Evolutionary conservation across 352 stramenopile species (phyloP), one percentile per base, ranked within the genome.

Genomic region (Phytopythium montanum): DNA sequence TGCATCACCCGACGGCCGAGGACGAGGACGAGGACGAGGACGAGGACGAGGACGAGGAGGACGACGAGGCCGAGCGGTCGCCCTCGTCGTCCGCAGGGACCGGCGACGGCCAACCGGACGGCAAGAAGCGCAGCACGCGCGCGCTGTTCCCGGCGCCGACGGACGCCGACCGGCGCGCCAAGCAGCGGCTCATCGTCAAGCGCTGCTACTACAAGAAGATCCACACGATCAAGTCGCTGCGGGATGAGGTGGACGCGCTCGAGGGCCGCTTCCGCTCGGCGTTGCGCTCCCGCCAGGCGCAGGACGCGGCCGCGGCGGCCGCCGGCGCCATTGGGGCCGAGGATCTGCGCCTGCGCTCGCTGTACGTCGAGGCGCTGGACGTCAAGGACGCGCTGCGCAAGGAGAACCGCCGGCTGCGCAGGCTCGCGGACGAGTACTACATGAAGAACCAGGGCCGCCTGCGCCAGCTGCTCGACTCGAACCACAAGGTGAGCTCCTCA

Each of bases 371-470:
- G 39, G 75, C 65, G 50, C 61, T 82, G 26, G 68, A 69, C 28
- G 67, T 66, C 13, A 89, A 87, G 58, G 79, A 89, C 57, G 59
- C 66, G 38, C 67, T 89, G 51, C 76, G 76, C 25, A 69, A 85
- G 65, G 79, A 89, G 70, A 87, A 89, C 62, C 65, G 71, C 26
- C 76, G 75, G n/a, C 75, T 89, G 36, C 76, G 79, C 33, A 74
- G 73, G 10, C 72, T 87, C 21, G 79, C 79, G 0, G 79, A 89
- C 62, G 76, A 87, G 70, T 82, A 84, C 64, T 89, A 87, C 73
- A 87, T 89, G 79, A 89, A 89, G 66, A 89, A 89, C 67, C 79
- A 89, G 56, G 76, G 79, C 10, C 76, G 76, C 0, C 62, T 89
- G 29, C 79, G 75, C 18, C 62, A 81, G 55, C 64, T 89, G 28